Evolutionary conservation across 345 rosid species (phyloP).

Genomic region (Acer yangbiense): DNA sequence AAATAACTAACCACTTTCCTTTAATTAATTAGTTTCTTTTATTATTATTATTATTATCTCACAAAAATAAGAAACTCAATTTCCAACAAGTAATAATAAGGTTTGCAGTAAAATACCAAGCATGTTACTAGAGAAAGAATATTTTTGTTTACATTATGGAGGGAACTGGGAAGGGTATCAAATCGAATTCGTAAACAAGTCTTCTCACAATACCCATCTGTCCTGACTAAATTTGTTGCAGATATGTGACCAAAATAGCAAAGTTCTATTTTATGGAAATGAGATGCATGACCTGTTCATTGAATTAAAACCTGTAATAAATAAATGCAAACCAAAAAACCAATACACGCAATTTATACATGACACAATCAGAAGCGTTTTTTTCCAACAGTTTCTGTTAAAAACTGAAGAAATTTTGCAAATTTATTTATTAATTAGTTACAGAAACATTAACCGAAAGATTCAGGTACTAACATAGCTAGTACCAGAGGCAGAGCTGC

Average conservation of each 20-base stretch:
- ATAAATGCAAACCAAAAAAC: not conserved
- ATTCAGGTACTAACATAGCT: slow-evolving; percentile 36
- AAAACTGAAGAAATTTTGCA: not conserved
- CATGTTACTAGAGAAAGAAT: not conserved
- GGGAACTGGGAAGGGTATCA: not conserved
- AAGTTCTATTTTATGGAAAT: no score
- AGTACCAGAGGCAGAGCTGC: slow-evolving; percentile 44
- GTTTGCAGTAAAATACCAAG: no score
- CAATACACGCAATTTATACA: not conserved
- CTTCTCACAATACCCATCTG: no score
- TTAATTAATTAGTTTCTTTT: no score
- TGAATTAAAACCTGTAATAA: not conserved
- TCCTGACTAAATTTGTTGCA: no score
- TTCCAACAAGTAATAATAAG: no score
- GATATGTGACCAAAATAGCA: no score
- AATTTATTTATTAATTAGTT: no score
- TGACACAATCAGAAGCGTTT: not conserved
- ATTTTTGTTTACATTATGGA: not conserved
- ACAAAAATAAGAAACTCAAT: no score
- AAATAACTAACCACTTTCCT: no score
- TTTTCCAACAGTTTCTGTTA: not conserved
- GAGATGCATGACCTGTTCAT: no score
- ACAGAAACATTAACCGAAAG: not conserved
- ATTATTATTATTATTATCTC: no score
- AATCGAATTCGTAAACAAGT: not conserved